Evolutionary conservation across 352 stramenopile genomes (phyloP), one percentile per base, ranked within the genome.

Genomic region (Phytopythium mirpurense): DNA sequence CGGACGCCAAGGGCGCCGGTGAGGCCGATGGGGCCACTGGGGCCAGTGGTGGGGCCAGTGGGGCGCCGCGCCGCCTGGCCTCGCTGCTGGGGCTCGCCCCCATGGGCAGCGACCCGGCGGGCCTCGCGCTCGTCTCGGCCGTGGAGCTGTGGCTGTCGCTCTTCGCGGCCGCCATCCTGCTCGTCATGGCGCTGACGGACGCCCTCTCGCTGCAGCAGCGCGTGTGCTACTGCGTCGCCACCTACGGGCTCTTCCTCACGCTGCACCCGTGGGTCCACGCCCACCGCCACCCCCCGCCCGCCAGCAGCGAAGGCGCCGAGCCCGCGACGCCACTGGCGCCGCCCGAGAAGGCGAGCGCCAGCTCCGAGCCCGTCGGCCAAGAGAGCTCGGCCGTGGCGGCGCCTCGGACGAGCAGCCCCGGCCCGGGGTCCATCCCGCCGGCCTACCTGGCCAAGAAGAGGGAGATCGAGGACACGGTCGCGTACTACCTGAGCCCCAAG

Each of bases 101-200:
- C 24, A 46, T 57, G 24, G 59, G 23, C 26, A 51, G 63, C 15
- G 46, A 52, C 18, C 32, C 54, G 29, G 55, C 51, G 16, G 48
- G 58, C 23, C 57, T 27, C 10, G 65, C 53, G 24, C 60, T 73
- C 24, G 70, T 72, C 42, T 57, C 63, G 37, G 67, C 70, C 29
- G 67, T 84, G n/a, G 63, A 74, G 21, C 45, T 85, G 24, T 87
- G 73, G 76, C 63, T 83, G 32, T 87, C 76, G 24, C 59, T 85
- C 34, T 78, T 83, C 47, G 58, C 65, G 1, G 76, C 68, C 8
- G 63, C 71, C 7, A 68, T 83, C 49, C 51, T 87, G 34, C 51
- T 85, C 3, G 64, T 70, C 19, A 70, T 78, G 23, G 63, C 62
- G 45, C 51, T 87, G 14, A 57, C 67, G 15, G 67, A 87, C 23